A percentile compares a stretch with the other conserved stretches of the same genome.
These are phyloP conservation scores for Trichoderma endophyticum DNA, from an alignment of 2,329 filamentous ascomycete species.

Conservation along the genomic window DNA sequence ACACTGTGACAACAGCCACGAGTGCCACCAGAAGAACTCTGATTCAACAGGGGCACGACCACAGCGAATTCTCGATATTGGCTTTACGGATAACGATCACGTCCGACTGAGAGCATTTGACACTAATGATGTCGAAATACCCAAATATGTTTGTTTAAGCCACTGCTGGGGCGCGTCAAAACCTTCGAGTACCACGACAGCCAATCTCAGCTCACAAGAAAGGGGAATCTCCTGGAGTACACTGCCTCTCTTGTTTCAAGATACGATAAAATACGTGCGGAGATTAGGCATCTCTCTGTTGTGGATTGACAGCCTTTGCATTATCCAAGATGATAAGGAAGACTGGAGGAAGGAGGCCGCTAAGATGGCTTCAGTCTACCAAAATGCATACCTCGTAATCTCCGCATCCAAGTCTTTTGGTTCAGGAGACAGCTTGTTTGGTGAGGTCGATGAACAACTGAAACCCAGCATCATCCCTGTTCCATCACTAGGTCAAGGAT, in stretches of 20 bases:
- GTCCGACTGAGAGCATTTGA: not conserved
- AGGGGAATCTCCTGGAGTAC: not conserved
- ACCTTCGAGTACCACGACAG: not conserved
- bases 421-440: constrained; percentile 15
- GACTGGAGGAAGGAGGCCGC: constrained; percentile 20
- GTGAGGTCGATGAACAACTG: not conserved
- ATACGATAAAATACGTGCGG: constrained; percentile 19
- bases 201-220: not conserved
- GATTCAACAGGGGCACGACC: not conserved
- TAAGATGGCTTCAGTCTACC: constrained; percentile 21
- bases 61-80: constrained; percentile 3
- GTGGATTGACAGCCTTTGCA: constrained; percentile 25
- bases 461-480: not conserved
- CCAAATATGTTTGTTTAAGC: constrained; percentile 19
- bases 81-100: not conserved
- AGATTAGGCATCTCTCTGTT: constrained; percentile 18
- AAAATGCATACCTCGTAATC: constrained; percentile 15
- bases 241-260: constrained; percentile 14
- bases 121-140: not conserved
- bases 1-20: not conserved
- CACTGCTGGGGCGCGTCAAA: constrained; percentile 21
- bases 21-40: not conserved
- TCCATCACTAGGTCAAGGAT: not conserved
- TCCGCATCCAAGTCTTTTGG: constrained; percentile 11
- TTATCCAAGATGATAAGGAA: constrained; percentile 8